phyloP scores from a whole-genome alignment of 1,284 basidiomycete species.

The Leccinum solheimii region DNA sequence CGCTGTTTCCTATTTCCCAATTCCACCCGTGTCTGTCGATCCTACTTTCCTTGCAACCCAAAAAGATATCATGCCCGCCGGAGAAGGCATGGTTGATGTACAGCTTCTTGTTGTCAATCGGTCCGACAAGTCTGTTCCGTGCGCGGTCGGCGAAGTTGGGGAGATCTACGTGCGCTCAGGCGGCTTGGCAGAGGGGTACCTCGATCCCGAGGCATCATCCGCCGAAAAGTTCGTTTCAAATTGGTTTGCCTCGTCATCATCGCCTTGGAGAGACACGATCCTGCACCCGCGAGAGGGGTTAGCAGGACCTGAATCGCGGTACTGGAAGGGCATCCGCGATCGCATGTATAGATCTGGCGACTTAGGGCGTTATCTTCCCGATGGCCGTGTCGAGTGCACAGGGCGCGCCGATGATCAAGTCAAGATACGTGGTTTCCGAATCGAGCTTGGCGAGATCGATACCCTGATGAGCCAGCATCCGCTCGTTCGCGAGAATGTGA shows the following conservation, averaged over 20 bases:
- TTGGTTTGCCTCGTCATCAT: constrained; percentile 73
- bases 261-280: constrained; percentile 70
- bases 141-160: constrained; percentile 95
- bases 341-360: constrained; percentile 98
- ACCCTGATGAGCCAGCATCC: constrained; percentile 94
- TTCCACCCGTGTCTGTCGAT: constrained; percentile 84
- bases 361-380: constrained; percentile 91
- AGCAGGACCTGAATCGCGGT: constrained; percentile 67
- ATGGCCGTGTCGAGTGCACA: constrained; percentile 95
- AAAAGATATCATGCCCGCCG: constrained; percentile 99
- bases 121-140: constrained; percentile 85
- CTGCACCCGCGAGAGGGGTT: constrained; percentile 54
- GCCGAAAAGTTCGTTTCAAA: constrained; percentile 91
- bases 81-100: constrained; percentile 97
- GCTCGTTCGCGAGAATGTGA: constrained; percentile 94
- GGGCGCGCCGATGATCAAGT: constrained; percentile 99
- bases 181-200: constrained; percentile 94
- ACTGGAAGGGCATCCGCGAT: constrained; percentile 98
- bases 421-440: constrained; percentile 99
- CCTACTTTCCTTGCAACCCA: constrained; percentile 90
- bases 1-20: constrained; percentile 96
- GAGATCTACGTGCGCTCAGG: constrained; percentile 99
- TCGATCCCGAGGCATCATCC: constrained; percentile 83
- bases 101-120: constrained; percentile 97
- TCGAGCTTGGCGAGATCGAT: constrained; percentile 98